Percentiles rank a stretch among this genome's conserved stretches.
These are phyloP conservation scores for Taphrina deformans DNA, from an alignment of 1,139 yeast genomes.

Conservation along the genomic window DNA sequence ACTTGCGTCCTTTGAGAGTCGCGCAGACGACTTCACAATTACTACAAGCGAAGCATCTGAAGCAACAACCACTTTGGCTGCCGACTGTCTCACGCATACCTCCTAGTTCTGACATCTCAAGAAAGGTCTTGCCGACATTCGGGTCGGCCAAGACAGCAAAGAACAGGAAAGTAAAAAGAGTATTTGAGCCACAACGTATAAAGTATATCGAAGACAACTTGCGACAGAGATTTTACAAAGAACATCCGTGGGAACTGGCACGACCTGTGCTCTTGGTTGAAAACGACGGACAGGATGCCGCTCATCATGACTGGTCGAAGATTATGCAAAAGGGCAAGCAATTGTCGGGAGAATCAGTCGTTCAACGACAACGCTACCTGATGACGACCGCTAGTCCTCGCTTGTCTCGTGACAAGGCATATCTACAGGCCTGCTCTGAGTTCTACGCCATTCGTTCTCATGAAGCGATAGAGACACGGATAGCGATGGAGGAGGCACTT, in stretches of 20 bases:
- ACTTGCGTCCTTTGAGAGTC: constrained; percentile 32
- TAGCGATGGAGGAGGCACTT: constrained; percentile 77
- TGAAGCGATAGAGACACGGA: constrained; percentile 72
- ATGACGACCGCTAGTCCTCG: constrained; percentile 42
- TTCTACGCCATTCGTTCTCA: constrained; percentile 82
- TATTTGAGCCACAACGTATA: constrained; percentile 52
- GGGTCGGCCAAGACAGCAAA: background rate
- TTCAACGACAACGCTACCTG: constrained; percentile 81
- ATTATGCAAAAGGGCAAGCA: background rate
- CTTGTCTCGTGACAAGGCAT: constrained; percentile 55
- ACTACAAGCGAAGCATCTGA: constrained; percentile 37
- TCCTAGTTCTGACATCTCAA: constrained; percentile 37
- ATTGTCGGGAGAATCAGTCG: constrained; percentile 48
- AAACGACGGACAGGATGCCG: constrained; percentile 59
- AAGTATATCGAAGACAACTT: constrained; percentile 77
- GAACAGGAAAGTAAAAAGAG: constrained; percentile 19
- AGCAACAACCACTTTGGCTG: constrained; percentile 41
- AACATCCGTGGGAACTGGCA: constrained; percentile 98
- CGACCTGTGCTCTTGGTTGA: constrained; percentile 87
- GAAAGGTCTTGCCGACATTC: constrained; percentile 29
- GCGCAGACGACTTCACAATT: constrained; percentile 38
- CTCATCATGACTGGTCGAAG: constrained; percentile 33
- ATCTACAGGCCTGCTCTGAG: constrained; percentile 82
- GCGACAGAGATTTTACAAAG: constrained; percentile 77
- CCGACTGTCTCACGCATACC: constrained; percentile 40